phyloP scores from a whole-genome alignment of 805 yeast genomes.

The Candida cerambycidarum region DNA sequence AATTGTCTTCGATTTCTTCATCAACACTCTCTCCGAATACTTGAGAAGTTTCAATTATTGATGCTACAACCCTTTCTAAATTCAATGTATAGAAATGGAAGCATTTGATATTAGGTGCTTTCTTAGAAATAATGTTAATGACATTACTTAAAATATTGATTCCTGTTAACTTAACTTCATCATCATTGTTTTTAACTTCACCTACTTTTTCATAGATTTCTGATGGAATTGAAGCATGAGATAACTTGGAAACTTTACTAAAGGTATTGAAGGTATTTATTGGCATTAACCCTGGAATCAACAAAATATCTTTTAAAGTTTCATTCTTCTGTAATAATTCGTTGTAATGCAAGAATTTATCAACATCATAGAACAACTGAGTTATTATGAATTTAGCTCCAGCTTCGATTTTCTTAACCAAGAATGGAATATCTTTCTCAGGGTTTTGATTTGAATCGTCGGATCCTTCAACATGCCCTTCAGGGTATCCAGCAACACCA shows the following conservation, averaged over 20 bases:
- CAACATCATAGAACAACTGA: constrained; percentile 87
- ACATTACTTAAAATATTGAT: constrained; percentile 69
- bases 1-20: constrained; percentile 28
- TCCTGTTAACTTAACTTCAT: constrained; percentile 77
- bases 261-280: constrained; percentile 81
- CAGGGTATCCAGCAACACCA: constrained; percentile 98
- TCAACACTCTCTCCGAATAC: constrained; percentile 45
- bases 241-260: constrained; percentile 82
- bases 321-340: constrained; percentile 42
- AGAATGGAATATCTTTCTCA: constrained; percentile 67
- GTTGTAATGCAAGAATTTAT: constrained; percentile 70
- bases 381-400: constrained; percentile 95
- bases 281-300: constrained; percentile 91
- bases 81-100: constrained; percentile 92
- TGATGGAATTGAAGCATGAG: constrained; percentile 81
- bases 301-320: constrained; percentile 47
- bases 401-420: constrained; percentile 83
- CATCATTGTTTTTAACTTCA: constrained; percentile 61
- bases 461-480: constrained; percentile 91
- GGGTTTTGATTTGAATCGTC: constrained; percentile 66
- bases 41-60: constrained; percentile 65
- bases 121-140: constrained; percentile 53
- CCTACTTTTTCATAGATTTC: constrained; percentile 54
- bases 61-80: constrained; percentile 88
- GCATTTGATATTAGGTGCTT: constrained; percentile 65